phyloP scores from a whole-genome alignment of 2,329 filamentous ascomycete species.

The Ceratocystis cacaofunesta region DNA sequence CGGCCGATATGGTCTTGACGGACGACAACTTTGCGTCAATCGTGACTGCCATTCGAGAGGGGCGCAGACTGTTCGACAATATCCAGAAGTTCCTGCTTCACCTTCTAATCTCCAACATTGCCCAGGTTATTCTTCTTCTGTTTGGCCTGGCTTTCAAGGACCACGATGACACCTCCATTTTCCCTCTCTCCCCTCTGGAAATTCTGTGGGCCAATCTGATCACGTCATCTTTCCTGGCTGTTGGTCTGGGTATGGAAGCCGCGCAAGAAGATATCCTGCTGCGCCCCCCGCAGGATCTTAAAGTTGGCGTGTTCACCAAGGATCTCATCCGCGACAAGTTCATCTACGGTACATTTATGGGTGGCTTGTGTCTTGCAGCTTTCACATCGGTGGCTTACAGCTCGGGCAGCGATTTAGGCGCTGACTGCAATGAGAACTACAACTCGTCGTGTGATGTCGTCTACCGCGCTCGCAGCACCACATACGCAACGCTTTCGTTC shows the following conservation, averaged over 20 bases:
- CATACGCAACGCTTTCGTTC: constrained; percentile 55
- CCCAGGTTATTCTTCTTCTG: constrained; percentile 53
- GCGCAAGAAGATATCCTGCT: constrained; percentile 52
- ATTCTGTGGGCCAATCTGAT: constrained; percentile 67
- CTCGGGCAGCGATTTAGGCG: constrained; percentile 33
- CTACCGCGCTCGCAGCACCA: constrained; percentile 51
- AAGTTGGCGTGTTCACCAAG: constrained; percentile 45
- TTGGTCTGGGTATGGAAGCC: constrained; percentile 57
- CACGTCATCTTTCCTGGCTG: constrained; percentile 55
- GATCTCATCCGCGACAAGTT: constrained; percentile 54
- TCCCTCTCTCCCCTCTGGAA: constrained; percentile 56
- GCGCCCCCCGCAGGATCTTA: constrained; percentile 48
- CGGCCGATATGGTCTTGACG: constrained; percentile 74
- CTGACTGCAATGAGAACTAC: constrained; percentile 42
- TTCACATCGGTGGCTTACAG: constrained; percentile 47
- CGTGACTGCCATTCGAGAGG: constrained; percentile 56
- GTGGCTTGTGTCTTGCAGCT: constrained; percentile 42
- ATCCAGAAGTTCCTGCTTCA: constrained; percentile 58
- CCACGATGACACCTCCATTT: constrained; percentile 41
- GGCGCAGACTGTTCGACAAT: constrained; percentile 55
- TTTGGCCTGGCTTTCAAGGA: constrained; percentile 58
- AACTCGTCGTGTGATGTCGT: constrained; percentile 38
- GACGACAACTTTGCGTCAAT: constrained; percentile 82
- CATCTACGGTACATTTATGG: constrained; percentile 50
- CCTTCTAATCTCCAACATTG: constrained; percentile 54